A percentile compares a stretch with the other conserved stretches of the same genome.
Evolutionary conservation across 257 asterid genomes (phyloP).

Genomic region (Scutellaria minor): DNA sequence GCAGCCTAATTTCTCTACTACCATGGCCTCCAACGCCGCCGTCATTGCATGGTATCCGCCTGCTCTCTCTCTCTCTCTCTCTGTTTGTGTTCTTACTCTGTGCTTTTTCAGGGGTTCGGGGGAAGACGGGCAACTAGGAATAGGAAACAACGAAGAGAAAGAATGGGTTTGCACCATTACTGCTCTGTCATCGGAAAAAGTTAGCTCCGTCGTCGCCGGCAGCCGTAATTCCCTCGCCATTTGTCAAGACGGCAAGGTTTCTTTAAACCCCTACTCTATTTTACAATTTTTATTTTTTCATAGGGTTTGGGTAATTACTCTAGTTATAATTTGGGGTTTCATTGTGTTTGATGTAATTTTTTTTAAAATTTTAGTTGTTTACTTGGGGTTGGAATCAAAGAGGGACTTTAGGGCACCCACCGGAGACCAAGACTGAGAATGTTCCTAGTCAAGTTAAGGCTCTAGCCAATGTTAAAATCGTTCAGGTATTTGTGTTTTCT

Average conservation of each 20-base stretch:
- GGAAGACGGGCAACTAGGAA: constrained; percentile 97
- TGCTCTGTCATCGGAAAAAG: constrained; percentile 59
- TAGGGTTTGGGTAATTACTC: constrained; percentile 14
- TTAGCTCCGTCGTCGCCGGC: constrained; percentile 83
- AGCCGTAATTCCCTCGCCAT: constrained; percentile 98
- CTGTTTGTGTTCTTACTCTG: constrained; percentile 18
- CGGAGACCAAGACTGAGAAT: constrained; percentile 86
- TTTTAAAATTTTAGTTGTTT: constrained; percentile 61
- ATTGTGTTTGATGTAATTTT: constrained; percentile 8
- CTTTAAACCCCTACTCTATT: constrained; percentile 1
- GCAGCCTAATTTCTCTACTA: constrained; percentile 25
- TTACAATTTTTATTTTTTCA: background rate
- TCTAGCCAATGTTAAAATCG: constrained; percentile 78
- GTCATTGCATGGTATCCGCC: constrained; percentile 74
- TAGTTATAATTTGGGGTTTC: background rate
- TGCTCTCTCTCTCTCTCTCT: constrained; percentile 27
- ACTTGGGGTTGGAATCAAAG: constrained; percentile 99
- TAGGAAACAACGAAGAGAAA: constrained; percentile 80
- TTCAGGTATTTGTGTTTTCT: constrained; percentile 61
- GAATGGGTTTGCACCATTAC: constrained; percentile 79
- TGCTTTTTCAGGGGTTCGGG: constrained; percentile 86
- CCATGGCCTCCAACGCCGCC: constrained; percentile 69
- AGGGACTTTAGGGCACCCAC: constrained; percentile 95
- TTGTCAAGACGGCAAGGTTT: constrained; percentile 92
- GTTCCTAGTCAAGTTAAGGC: constrained; percentile 93